phyloP scores from a whole-genome alignment of 1,139 yeast species.

The Candida pseudoviswanathii region DNA sequence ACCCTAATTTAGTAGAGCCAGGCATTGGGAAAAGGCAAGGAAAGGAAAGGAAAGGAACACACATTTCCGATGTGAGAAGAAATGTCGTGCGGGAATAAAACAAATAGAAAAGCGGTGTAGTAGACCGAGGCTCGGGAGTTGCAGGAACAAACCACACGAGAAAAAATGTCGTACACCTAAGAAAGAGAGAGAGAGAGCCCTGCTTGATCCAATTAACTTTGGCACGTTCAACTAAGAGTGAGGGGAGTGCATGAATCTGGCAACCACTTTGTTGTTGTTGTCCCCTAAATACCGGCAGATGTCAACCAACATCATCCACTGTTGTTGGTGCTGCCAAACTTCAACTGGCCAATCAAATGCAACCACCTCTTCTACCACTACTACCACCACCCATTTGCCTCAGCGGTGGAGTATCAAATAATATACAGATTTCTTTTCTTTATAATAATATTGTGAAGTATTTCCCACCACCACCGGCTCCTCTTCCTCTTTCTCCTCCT shows the following conservation, averaged over 20 bases:
- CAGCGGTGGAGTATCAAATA: too few relatives aligned
- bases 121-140: slow-evolving; percentile 7
- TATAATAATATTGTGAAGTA: neutral
- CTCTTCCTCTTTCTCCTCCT: neutral
- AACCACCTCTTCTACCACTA: too few relatives aligned
- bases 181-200: neutral
- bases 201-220: neutral
- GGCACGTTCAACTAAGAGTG: neutral
- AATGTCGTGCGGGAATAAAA: slow-evolving; percentile 2
- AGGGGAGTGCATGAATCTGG: neutral
- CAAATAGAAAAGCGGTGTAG: neutral
- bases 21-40: neutral
- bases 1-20: too few relatives aligned
- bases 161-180: neutral
- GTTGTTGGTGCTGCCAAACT: too few relatives aligned
- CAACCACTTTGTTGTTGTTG: neutral
- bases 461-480: neutral
- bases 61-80: slow-evolving; percentile 1
- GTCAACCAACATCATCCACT: too few relatives aligned
- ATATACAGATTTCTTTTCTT: too few relatives aligned
- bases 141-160: neutral
- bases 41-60: slow-evolving; percentile 1
- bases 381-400: too few relatives aligned
- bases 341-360: too few relatives aligned
- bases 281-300: too few relatives aligned